Conservation (phyloP, 2,329 filamentous ascomycete species). For the Fusarium buharicum region DNA sequence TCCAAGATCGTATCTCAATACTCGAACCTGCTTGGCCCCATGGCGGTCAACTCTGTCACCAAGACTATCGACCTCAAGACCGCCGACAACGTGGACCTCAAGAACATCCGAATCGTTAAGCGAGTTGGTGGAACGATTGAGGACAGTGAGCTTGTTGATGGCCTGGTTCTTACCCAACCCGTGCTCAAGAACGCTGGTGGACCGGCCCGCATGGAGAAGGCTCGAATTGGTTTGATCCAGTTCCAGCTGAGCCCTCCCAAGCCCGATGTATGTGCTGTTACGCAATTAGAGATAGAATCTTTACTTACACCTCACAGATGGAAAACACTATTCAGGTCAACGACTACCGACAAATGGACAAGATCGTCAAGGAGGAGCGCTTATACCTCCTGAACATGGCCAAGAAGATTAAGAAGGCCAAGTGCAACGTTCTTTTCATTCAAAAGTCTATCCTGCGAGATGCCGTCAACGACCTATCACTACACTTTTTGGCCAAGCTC, state of each 20-base stretch:
- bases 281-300: background rate
- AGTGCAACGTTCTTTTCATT: constrained; percentile 98
- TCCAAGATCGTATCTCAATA: constrained; percentile 99
- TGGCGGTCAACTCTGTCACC: constrained; percentile 96
- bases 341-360: constrained; percentile 99
- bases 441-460: constrained; percentile 98
- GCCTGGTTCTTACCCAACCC: constrained; percentile 88
- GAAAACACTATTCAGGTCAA: constrained; percentile 99
- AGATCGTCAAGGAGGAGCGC: constrained; percentile 99
- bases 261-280: constrained; percentile 77
- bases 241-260: constrained; percentile 99
- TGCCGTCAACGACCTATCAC: constrained; percentile 94
- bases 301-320: constrained; percentile 70
- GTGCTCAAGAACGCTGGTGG: constrained; percentile 95
- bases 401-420: constrained; percentile 99
- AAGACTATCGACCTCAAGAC: constrained; percentile 96
- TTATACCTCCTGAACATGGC: constrained; percentile 98
- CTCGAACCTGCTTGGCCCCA: constrained; percentile 92
- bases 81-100: constrained; percentile 94
- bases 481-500: constrained; percentile 97
- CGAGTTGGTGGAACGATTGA: constrained; percentile 98
- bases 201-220: constrained; percentile 94
- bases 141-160: constrained; percentile 96
- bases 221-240: constrained; percentile 94
- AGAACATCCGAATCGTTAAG: constrained; percentile 97